These are phyloP conservation scores for Aeschynomene evenia DNA, from an alignment of 306 rosid genomes.

Conservation along the genomic window DNA sequence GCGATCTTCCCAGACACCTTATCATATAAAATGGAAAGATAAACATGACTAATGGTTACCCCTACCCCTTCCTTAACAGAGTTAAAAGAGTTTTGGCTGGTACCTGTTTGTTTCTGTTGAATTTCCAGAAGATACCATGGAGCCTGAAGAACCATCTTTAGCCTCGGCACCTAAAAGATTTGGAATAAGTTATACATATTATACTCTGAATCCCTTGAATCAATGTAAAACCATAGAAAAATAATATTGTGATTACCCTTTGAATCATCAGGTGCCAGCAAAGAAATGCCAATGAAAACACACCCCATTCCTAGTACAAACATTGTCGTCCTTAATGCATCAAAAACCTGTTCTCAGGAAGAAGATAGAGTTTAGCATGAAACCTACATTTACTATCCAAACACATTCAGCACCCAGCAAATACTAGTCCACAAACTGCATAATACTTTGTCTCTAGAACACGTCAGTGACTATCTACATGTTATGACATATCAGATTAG, in stretches of 20 bases:
- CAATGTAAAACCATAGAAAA: conserved; percentile 4
- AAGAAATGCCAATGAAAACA: conserved; percentile 89
- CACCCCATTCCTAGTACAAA: conserved; percentile 84
- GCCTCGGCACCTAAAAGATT: conserved; percentile 60
- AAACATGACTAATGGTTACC: neutral
- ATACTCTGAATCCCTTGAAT: conserved; percentile 19
- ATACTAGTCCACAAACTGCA: neutral
- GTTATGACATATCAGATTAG: neutral
- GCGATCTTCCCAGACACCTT: neutral
- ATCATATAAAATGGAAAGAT: neutral
- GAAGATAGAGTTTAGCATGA: conserved; percentile 27
- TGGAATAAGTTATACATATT: conserved; percentile 32
- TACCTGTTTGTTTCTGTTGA: conserved; percentile 77
- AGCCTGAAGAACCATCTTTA: conserved; percentile 63
- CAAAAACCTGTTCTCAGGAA: conserved; percentile 74
- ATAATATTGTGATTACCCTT: conserved; percentile 59
- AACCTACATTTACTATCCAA: conserved; percentile 16
- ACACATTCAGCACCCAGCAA: conserved; percentile 16
- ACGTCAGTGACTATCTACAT: neutral
- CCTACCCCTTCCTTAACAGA: neutral
- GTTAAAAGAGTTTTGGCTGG: neutral
- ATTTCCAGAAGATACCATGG: conserved; percentile 56
- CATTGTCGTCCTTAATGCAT: conserved; percentile 90
- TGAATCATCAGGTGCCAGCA: conserved; percentile 94
- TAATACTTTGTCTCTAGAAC: neutral